Percentiles rank a stretch among this genome's conserved stretches.
These are phyloP conservation scores for Uronychia binucleata DNA, from an alignment of 73 alveolate species.

Conservation along the genomic window DNA sequence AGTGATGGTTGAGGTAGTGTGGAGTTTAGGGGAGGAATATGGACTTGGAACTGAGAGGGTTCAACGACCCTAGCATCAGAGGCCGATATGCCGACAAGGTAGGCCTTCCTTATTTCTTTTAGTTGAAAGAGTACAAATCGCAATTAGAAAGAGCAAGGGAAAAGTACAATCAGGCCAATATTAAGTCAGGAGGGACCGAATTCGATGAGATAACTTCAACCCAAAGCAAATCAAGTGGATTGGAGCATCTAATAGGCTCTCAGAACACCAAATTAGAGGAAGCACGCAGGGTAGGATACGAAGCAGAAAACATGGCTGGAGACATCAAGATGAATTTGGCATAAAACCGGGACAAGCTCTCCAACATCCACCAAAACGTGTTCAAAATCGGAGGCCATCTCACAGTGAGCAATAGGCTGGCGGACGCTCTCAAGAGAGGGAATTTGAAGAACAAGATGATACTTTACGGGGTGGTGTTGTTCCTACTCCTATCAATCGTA, in stretches of 20 bases:
- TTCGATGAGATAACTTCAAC: not conserved
- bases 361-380: not conserved
- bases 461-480: constrained; percentile 19
- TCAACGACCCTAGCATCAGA: too few relatives aligned
- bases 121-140: too few relatives aligned
- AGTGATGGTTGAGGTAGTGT: too few relatives aligned
- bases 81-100: too few relatives aligned
- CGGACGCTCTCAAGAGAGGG: constrained; percentile 16
- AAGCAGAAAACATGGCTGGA: constrained; percentile 36
- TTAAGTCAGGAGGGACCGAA: not conserved
- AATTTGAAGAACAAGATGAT: constrained; percentile 7
- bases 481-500: constrained; percentile 1
- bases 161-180: not conserved
- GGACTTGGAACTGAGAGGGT: too few relatives aligned
- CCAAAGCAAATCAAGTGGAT: not conserved
- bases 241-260: not conserved
- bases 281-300: constrained; percentile 35
- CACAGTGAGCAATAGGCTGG: constrained; percentile 7
- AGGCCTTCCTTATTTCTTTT: too few relatives aligned
- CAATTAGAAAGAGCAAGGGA: not conserved
- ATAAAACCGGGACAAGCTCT: not conserved
- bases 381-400: constrained; percentile 1
- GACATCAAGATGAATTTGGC: constrained; percentile 30
- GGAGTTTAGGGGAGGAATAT: too few relatives aligned
- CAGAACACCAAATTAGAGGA: constrained; percentile 14